Base-by-base conservation (phyloP, 2,329 filamentous ascomycete genomes). In the Saccharata proteae region DNA sequence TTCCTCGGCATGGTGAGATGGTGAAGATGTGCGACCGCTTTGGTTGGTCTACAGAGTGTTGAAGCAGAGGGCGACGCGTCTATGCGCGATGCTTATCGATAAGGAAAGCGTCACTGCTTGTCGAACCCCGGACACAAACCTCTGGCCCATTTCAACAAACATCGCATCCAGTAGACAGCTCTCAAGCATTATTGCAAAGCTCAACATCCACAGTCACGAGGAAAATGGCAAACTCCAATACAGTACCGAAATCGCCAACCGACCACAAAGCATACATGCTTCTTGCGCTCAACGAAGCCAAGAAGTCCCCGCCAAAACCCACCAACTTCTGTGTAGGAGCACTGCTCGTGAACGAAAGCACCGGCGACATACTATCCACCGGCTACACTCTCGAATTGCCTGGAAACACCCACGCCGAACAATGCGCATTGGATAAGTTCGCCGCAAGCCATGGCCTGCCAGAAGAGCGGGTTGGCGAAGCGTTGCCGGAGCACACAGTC, bases 381-480 rank as follows among this genome's bases (percentile, higher is more conserved):
- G 88, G 90, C 33, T 96, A 88, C 60, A 94, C 90, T 0, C 69
- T 94, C 36, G 88, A 98, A 56, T 73, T 86, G 4, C 68, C 75
- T 0, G 90, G 88, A 24, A 98, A 98, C 59, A 96, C 90, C 0
- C 90, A 98, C 50, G 90, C 90, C 3, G 90, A 98, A 52, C 85
- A 98, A 59, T 88, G 80, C 55, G 93, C 84, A 49, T 69, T 98
- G 35, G 58, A 77, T 29, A 96, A 98, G 54, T 68, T 77, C 40
- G 58, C 59, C 9, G 25, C 29, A 13, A 38, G 35, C 22, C 51
- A 55, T 40, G 42, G 40, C 13, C 37, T 54, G 5, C 39, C 64
- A 0, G 75, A 80, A 41, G 69, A 71, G 31, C 50, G 57, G 1
- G 64, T 84, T 4, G 57, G 55, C 10, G 47, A 60, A 12, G 55